A percentile compares a stretch with the other conserved stretches of the same genome.
Evolutionary conservation across 129 eudicot species (phyloP).

Genomic region (Kitagawia praeruptora): DNA sequence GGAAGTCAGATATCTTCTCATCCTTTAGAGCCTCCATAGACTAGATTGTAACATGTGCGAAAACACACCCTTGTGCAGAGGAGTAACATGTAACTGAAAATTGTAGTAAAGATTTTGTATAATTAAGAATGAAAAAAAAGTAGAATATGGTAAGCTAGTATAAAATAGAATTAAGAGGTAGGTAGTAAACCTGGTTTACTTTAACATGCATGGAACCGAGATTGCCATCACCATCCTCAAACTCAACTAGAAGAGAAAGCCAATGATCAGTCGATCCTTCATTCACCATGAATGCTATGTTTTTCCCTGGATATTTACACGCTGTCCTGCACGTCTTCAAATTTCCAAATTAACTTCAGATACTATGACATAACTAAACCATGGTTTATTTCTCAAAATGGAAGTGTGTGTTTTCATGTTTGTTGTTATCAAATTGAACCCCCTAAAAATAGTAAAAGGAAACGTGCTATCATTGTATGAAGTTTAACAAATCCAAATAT

Average conservation of each 20-base stretch:
- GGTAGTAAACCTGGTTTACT: conserved; percentile 55
- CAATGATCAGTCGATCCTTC: conserved; percentile 90
- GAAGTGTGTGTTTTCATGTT: not conserved
- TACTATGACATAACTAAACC: not conserved
- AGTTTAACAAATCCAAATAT: no score
- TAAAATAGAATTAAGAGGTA: not conserved
- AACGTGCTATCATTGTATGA: no score
- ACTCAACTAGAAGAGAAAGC: conserved; percentile 87
- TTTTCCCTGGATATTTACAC: conserved; percentile 84
- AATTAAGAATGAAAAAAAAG: not conserved
- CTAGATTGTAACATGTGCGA: no score
- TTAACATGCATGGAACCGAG: conserved; percentile 89
- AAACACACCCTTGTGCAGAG: no score
- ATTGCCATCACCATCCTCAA: conserved; percentile 96
- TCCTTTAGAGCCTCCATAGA: no score
- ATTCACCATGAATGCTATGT: conserved; percentile 78
- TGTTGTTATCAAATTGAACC: not conserved
- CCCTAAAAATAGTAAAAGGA: not conserved
- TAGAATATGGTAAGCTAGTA: not conserved
- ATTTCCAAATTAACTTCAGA: not conserved
- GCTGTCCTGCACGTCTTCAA: conserved; percentile 51
- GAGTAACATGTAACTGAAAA: no score
- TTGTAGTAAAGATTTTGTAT: no score
- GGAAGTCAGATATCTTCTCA: no score
- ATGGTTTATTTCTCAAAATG: not conserved